Evolutionary conservation across 2,329 filamentous ascomycete species (phyloP), one percentile per base, ranked within the genome.

Genomic region (Botryotinia narcissicola): DNA sequence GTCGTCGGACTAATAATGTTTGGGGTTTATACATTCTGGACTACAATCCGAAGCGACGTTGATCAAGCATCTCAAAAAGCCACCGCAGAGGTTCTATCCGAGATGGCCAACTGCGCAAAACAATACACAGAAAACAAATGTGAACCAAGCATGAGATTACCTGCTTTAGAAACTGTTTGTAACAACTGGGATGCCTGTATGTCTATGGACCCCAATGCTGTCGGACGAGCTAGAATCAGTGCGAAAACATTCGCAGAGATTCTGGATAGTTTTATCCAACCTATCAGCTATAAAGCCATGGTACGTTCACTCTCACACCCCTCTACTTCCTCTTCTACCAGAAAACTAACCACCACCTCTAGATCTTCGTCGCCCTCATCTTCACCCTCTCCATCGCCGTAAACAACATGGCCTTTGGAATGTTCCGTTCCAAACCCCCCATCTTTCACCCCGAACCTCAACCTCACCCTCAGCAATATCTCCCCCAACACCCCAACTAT

Each of bases 191-290:
- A 92, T 76, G 85, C 89, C 46, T 98, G 96, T 83, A 97, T 97
- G 93, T 90, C 91, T 76, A 89, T 91, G 76, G 93, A 98, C 79
- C 91, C 94, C 0, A 87, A 90, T 62, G 89, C 90, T 73, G 90
- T 97, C 73, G 94, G 93, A 77, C 87, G 91, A 54, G 92, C 95
- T 60, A 92, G 91, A 79, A 90, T 97, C 57, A 93, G 92, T 29
- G 95, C 94, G 8, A 92, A 93, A 80, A 96, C 95, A 40, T 92
- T 98, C 80, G 95, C 95, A 0, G 90, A 94, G 80, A 97, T 99
- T 59, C 91, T 98, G 82, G 98, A 98, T 81, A 92, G 92, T 79
- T 98, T 98, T 81, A 91, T 97, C 7, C 94, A 97, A 78, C 91
- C 93, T 9, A 95, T 98, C 82, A 94, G 92, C 76, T 92, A 93